Conservation (phyloP, 495 filamentous ascomycete species). For the Elaphomyces granulatus region DNA sequence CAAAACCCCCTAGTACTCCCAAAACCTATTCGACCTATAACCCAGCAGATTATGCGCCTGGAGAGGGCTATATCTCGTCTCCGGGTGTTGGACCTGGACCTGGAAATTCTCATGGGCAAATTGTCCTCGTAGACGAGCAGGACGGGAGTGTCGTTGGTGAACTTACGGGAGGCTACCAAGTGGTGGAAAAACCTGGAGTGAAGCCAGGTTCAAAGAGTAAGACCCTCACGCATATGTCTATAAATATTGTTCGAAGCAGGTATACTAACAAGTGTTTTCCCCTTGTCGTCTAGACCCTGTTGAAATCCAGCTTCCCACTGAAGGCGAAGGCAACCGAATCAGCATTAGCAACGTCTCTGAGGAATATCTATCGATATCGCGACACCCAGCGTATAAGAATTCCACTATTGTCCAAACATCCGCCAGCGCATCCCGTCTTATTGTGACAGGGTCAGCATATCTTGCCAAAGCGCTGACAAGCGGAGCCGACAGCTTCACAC, state of each 20-base stretch:
- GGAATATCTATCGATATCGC: conserved; percentile 65
- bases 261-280: too few relatives aligned
- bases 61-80: conserved; percentile 53
- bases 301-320: conserved; percentile 67
- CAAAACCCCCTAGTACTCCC: conserved; percentile 46
- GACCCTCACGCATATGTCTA: too few relatives aligned
- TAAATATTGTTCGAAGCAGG: too few relatives aligned
- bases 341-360: conserved; percentile 59
- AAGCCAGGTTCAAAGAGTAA: conserved; percentile 77
- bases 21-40: conserved; percentile 49
- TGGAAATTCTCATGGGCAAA: conserved; percentile 49
- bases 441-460: conserved; percentile 72
- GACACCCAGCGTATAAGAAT: conserved; percentile 79
- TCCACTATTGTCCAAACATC: conserved; percentile 82
- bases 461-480: conserved; percentile 60
- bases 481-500: conserved; percentile 67
- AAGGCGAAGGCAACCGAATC: conserved; percentile 55
- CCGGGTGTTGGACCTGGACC: conserved; percentile 10
- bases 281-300: conserved; percentile 71
- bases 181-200: conserved; percentile 59
- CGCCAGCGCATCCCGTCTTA: conserved; percentile 77
- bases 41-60: conserved; percentile 61
- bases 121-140: conserved; percentile 92
- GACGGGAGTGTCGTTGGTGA: conserved; percentile 92
- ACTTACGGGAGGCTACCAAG: conserved; percentile 63